These are phyloP conservation scores for Blastosporella zonata DNA, from an alignment of 1,284 basidiomycete species.

Conservation along the genomic window DNA sequence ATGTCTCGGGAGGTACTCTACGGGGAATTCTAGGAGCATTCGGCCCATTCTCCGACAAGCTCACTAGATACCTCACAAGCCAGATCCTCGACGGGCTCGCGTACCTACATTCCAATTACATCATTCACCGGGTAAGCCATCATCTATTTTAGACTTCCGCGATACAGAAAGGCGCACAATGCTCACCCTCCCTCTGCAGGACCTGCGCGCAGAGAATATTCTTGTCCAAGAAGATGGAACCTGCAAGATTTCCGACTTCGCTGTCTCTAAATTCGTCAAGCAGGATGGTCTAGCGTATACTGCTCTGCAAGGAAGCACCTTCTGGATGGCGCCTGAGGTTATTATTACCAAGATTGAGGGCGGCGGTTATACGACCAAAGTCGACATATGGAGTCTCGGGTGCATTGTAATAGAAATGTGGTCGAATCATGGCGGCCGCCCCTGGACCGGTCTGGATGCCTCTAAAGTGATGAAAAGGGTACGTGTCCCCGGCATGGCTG, in stretches of 20 bases:
- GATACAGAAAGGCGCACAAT: neutral
- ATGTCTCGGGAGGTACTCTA: slow-evolving; percentile 85
- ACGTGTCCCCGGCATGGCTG: slow-evolving; percentile 17
- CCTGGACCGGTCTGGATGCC: slow-evolving; percentile 78
- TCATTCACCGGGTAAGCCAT: slow-evolving; percentile 68
- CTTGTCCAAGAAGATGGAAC: slow-evolving; percentile 77
- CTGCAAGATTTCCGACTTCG: slow-evolving; percentile 90
- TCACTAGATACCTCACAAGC: slow-evolving; percentile 76
- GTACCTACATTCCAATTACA: slow-evolving; percentile 77
- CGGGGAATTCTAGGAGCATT: slow-evolving; percentile 76
- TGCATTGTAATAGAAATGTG: slow-evolving; percentile 91
- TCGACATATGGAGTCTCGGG: slow-evolving; percentile 89
- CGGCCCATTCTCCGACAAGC: slow-evolving; percentile 75
- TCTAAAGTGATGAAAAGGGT: slow-evolving; percentile 82
- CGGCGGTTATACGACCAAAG: slow-evolving; percentile 67
- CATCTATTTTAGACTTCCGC: slow-evolving; percentile 1
- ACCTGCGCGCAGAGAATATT: slow-evolving; percentile 87
- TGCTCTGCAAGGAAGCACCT: slow-evolving; percentile 76
- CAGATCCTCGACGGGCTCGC: slow-evolving; percentile 82
- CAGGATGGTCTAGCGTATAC: slow-evolving; percentile 68
- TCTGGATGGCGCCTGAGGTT: slow-evolving; percentile 93
- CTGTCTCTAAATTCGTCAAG: slow-evolving; percentile 73
- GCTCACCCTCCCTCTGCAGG: slow-evolving; percentile 36
- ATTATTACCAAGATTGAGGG: slow-evolving; percentile 60
- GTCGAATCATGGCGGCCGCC: slow-evolving; percentile 63